A percentile compares a stretch with the other conserved stretches of the same genome.
Conservation (phyloP, 768 basidiomycete genomes). For the Mycena crocata region DNA sequence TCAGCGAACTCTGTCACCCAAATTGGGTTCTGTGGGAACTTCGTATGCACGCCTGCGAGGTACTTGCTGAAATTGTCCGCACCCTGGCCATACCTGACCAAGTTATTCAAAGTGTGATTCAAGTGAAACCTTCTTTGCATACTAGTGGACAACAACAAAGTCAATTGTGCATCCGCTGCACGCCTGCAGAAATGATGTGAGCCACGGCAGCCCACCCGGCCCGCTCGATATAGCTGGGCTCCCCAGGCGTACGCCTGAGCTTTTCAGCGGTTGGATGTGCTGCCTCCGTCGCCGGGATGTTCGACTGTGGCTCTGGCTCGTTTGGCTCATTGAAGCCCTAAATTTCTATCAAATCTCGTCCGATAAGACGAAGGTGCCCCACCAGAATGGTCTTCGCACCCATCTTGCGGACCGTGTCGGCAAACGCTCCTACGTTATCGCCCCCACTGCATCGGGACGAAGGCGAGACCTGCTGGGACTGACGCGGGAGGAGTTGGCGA, state of each 20-base stretch:
- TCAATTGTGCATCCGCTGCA: conserved; percentile 36
- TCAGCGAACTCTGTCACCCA: conserved; percentile 52
- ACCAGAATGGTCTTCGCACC: conserved; percentile 17
- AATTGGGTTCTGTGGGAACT: conserved; percentile 46
- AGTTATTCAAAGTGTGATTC: too few species aligned
- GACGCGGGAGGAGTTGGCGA: conserved; percentile 1
- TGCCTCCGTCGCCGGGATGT: conserved; percentile 30
- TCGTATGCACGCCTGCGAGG: conserved; percentile 45
- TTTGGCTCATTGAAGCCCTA: conserved; percentile 40
- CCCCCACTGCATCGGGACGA: conserved; percentile 40
- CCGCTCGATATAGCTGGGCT: conserved; percentile 36
- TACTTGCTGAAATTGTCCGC: conserved; percentile 49
- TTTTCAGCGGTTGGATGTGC: conserved; percentile 38
- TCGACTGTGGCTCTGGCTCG: conserved; percentile 26
- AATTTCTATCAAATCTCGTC: not conserved
- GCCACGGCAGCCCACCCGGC: conserved; percentile 34
- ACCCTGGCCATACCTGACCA: conserved; percentile 45
- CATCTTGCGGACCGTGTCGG: not conserved
- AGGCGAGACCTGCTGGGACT: conserved; percentile 6
- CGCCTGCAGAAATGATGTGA: conserved; percentile 31
- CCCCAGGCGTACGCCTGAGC: conserved; percentile 33
- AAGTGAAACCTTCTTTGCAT: too few species aligned
- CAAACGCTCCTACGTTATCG: conserved; percentile 5
- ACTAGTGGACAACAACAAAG: conserved; percentile 52
- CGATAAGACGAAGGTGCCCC: not conserved